These are phyloP conservation scores for Chalciporus sp. DNA, from an alignment of 1,284 basidiomycete species.

Conservation along the genomic window DNA sequence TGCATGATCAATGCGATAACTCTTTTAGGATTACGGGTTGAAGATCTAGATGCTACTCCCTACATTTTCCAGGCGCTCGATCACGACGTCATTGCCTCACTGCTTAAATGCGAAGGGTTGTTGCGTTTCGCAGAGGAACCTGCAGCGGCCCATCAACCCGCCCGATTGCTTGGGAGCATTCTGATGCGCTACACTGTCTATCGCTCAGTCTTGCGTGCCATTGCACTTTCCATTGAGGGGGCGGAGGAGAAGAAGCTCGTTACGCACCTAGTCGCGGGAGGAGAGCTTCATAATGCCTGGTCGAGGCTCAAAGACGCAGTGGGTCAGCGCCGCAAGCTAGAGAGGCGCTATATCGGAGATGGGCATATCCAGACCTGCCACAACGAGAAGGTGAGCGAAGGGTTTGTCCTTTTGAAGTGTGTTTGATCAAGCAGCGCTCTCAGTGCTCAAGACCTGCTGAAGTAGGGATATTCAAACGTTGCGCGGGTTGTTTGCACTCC, in stretches of 20 bases:
- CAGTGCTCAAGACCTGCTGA: conserved; percentile 26
- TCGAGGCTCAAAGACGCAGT: conserved; percentile 20
- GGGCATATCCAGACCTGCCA: conserved; percentile 31
- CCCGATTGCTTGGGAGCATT: conserved; percentile 18
- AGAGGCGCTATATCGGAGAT: conserved; percentile 19
- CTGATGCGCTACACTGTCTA: conserved; percentile 31
- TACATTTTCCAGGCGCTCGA: conserved; percentile 30
- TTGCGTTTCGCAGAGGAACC: conserved; percentile 22
- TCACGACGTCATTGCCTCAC: conserved; percentile 20
- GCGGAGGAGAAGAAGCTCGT: conserved; percentile 14
- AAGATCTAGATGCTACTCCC: conserved; percentile 29
- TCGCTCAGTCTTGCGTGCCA: conserved; percentile 24
- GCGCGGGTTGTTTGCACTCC: conserved; percentile 28
- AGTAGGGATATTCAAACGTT: conserved; percentile 23
- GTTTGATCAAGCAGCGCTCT: conserved; percentile 2
- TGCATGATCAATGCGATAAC: conserved; percentile 28
- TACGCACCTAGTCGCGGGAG: conserved; percentile 9
- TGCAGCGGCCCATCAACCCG: conserved; percentile 7
- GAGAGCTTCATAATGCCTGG: conserved; percentile 28
- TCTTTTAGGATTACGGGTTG: conserved; percentile 21
- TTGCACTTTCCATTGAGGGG: conserved; percentile 13
- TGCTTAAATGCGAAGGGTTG: conserved; percentile 28
- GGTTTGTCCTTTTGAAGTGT: background rate
- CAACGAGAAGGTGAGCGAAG: conserved; percentile 21
- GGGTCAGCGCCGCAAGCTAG: conserved; percentile 20